Evolutionary conservation across 805 yeast genomes (phyloP), one percentile per base, ranked within the genome.

Genomic region (Cyberlindnera nakhonratchasimensis): DNA sequence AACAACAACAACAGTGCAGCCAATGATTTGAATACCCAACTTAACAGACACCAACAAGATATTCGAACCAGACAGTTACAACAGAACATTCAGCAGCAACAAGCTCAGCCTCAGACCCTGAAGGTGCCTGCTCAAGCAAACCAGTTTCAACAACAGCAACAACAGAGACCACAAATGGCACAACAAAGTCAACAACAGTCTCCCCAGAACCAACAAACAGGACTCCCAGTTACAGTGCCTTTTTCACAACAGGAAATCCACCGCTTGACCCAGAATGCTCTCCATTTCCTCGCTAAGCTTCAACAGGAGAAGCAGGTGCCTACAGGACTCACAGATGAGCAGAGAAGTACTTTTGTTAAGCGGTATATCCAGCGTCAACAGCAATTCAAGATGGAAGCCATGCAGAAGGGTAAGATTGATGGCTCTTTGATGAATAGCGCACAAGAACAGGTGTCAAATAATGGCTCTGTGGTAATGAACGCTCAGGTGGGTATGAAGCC

Each of bases 21-120:
- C 13, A 41, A 37, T 34, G 54, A 44, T 31, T 34, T 51, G 29
- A 47, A 38, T 29, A 45, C 51, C 10, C 59, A 65, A 35, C 26
- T 58, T 31, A 52, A 53, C 31, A 57, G 58, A 42, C 55, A 61
- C 21, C 64, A 64, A 22, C 67, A 63, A 34, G 68, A 62, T 38
- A 48, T 58, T 23, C 56, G 64, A 39, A 48, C 51, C 20, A 57
- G 63, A 34, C 65, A 57, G 35, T 58, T 48, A 17, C 67, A 61
- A 39, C 57, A 42, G 42, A 63, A 21, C n/a, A 7, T 33, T 6
- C 39, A 51, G 51, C 62, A 46, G 40, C 64, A 39, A 23, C 35
- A 42, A 12, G 51, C 43, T 12, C 55, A 45, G 33, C 53, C 16
- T 16, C 53, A 42, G 32, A 49, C 46, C 16, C 54, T 44, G 30